Base-by-base conservation (phyloP, 495 filamentous ascomycete genomes). In the Peziza echinospora region DNA sequence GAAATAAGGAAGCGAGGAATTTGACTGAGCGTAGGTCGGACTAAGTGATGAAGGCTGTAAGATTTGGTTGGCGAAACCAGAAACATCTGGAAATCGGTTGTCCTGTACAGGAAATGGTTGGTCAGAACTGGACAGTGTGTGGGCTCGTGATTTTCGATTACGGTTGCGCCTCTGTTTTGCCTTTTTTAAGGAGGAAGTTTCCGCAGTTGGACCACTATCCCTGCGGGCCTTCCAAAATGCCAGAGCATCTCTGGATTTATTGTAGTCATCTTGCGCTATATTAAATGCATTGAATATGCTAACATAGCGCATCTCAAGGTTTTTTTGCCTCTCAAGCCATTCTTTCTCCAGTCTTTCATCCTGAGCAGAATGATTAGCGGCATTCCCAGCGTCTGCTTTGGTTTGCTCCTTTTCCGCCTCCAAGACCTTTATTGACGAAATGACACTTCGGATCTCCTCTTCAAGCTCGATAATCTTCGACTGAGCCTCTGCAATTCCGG, bases 131-230 rank as follows among this genome's bases (percentile, higher is more conserved):
- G 56, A 59, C 26, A 50, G 40, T 3, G 53, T 59, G 24, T 53
- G 68, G 5, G 72, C 70, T 9, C 73, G 62, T 13, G 71, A 71
- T 53, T 71, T 76, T 52, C 70, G 69, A 50, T 68, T 69, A 13
- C 69, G 67, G 51, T 69, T 71, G 25, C 71, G 64, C 13, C 71
- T 64, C 45, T 67, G 47, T 65, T 64, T 65, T 67, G 65, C 37
- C 60, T 66, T 62, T 65, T 55, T 49, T 60, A 43, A 34, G 49
- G n/a, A 47, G 42, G 17, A 43, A 22, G 11, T 43, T n/a, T 53
- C 51, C 24, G 49, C 53, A 8, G 50, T 34, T 9, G 58, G 41
- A 37, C 44, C 53, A 21, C 58, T 60, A 4, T 48, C 58, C 13
- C 58, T 28, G 10, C 58, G 59, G 17, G 51, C 49, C 43, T 61